Conservation (phyloP, 2,329 filamentous ascomycete species). For the Penicillium sp. region DNA sequence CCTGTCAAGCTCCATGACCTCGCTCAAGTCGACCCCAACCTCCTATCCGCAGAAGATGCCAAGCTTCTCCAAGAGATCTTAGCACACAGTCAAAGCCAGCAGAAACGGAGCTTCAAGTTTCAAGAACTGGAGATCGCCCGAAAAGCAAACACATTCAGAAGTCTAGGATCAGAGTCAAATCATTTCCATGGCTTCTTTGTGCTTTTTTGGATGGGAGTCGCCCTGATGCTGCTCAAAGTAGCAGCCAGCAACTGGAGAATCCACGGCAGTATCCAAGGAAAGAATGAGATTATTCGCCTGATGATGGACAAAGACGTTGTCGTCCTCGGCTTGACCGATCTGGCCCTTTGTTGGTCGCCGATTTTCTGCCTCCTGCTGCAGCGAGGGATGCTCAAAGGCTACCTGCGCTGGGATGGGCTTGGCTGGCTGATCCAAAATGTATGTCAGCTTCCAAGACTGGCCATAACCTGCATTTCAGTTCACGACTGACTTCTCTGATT, state of each 20-base stretch:
- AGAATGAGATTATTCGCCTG: conserved; percentile 69
- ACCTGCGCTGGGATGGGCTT: conserved; percentile 65
- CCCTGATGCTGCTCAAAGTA: conserved; percentile 67
- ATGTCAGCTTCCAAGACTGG: conserved; percentile 22
- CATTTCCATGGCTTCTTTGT: conserved; percentile 80
- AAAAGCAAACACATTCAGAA: conserved; percentile 74
- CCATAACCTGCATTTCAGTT: no score
- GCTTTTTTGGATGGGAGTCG: conserved; percentile 68
- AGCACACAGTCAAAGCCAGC: conserved; percentile 42
- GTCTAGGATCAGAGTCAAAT: conserved; percentile 63
- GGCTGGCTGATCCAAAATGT: conserved; percentile 76
- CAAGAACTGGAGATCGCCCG: conserved; percentile 69
- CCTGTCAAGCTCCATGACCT: conserved; percentile 47
- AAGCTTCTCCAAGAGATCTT: conserved; percentile 50
- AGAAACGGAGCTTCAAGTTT: conserved; percentile 42
- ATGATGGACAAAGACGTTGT: conserved; percentile 63
- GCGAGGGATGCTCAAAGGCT: conserved; percentile 59
- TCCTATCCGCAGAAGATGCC: conserved; percentile 53
- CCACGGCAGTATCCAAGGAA: conserved; percentile 69
- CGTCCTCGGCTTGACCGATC: conserved; percentile 63
- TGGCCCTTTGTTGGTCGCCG: conserved; percentile 67
- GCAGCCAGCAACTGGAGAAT: conserved; percentile 67
- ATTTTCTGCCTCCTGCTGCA: conserved; percentile 68
- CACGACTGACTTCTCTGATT: neutral
- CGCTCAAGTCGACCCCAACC: conserved; percentile 48